Evolutionary conservation across 768 basidiomycete species (phyloP).

Genomic region (Amanita muscaria): DNA sequence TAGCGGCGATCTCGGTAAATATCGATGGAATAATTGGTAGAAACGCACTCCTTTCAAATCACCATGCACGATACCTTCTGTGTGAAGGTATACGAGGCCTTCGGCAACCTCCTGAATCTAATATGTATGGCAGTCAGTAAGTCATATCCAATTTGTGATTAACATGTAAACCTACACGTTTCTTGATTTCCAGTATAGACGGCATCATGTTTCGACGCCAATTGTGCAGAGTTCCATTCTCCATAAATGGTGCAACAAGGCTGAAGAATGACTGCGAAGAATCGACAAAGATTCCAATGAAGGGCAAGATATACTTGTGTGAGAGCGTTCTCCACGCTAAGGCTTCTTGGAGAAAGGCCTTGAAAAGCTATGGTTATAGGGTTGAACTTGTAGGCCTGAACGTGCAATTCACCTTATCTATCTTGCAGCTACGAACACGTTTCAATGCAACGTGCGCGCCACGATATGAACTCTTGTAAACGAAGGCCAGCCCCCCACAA

Average conservation of each 20-base stretch:
- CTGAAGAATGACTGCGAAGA: not conserved
- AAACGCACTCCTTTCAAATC: too few species aligned
- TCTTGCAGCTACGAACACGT: not conserved
- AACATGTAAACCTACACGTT: not conserved
- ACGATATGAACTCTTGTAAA: not conserved
- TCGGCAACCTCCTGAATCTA: not conserved
- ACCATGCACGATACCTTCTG: not conserved
- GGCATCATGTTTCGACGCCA: too few species aligned
- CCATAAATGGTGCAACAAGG: not conserved
- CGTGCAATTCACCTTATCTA: not conserved
- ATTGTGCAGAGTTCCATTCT: too few species aligned
- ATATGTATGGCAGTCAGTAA: not conserved
- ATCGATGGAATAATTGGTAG: not conserved
- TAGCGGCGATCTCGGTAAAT: not conserved
- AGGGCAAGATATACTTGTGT: constrained; percentile 1
- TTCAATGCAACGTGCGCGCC: not conserved
- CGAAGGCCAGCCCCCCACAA: not conserved
- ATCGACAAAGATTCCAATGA: not conserved
- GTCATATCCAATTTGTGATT: not conserved
- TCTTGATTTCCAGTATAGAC: too few species aligned
- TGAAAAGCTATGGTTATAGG: not conserved
- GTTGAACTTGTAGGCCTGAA: not conserved
- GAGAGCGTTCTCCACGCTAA: not conserved
- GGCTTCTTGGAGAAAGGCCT: not conserved
- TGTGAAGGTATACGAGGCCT: constrained; percentile 4